Evolutionary conservation across 2,329 filamentous ascomycete species (phyloP).

Genomic region (Aspergillus chevalieri): DNA sequence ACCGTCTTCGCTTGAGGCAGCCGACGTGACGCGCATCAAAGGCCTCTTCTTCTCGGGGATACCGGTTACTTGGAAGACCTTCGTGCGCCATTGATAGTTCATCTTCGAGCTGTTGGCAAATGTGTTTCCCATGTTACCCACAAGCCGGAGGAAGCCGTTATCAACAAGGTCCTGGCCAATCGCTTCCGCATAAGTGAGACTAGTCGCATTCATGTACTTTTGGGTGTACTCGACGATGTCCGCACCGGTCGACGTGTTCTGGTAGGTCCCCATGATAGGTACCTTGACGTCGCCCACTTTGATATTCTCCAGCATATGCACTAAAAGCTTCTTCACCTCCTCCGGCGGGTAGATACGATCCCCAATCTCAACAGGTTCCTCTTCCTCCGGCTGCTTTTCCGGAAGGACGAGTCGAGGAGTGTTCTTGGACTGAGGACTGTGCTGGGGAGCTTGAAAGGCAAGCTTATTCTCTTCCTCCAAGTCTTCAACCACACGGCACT

Average conservation of each 20-base stretch:
- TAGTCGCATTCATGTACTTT: conserved; percentile 75
- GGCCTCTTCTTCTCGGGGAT: conserved; percentile 79
- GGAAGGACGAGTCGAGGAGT: conserved; percentile 78
- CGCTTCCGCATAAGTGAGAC: conserved; percentile 82
- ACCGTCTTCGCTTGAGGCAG: conserved; percentile 51
- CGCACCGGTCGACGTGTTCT: conserved; percentile 83
- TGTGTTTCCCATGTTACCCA: conserved; percentile 89
- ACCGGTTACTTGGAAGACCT: conserved; percentile 80
- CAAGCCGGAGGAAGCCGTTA: conserved; percentile 73
- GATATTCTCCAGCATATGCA: conserved; percentile 79
- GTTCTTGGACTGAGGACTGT: conserved; percentile 56
- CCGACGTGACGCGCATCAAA: conserved; percentile 67
- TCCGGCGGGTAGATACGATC: conserved; percentile 80
- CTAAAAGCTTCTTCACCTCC: conserved; percentile 82
- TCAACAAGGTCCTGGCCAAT: conserved; percentile 89
- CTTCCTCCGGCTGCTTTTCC: conserved; percentile 62
- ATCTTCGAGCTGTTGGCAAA: conserved; percentile 97
- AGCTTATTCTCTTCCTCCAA: conserved; percentile 98
- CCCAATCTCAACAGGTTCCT: conserved; percentile 80
- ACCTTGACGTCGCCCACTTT: conserved; percentile 89
- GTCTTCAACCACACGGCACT: conserved; percentile 92
- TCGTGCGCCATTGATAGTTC: conserved; percentile 95
- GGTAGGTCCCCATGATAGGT: conserved; percentile 87
- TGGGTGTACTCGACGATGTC: conserved; percentile 96
- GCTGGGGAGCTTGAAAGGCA: conserved; percentile 80